phyloP scores from a whole-genome alignment of 371 early-diverging fungal genomes.

The Amoeboaphelidium protococcarum region DNA sequence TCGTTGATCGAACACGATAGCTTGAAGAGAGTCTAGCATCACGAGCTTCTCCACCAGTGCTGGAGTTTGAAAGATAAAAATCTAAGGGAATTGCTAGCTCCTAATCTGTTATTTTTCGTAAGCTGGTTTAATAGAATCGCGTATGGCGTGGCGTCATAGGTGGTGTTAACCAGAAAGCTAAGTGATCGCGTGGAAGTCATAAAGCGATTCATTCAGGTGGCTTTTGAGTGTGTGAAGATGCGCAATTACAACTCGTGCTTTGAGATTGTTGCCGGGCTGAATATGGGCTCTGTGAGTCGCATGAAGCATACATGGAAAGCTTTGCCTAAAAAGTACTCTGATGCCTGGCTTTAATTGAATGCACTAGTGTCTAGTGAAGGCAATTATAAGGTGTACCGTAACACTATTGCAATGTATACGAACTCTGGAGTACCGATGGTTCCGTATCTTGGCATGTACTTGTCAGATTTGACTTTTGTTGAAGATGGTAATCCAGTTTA shows the following conservation, averaged over 20 bases:
- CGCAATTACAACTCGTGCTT: conserved; percentile 29
- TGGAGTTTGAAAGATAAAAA: conserved; percentile 13
- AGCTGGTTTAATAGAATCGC: conserved; percentile 30
- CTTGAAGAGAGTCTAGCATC: conserved; percentile 18
- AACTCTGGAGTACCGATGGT: conserved; percentile 5
- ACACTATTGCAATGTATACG: background rate
- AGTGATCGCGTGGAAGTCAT: conserved; percentile 18
- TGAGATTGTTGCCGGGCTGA: conserved; percentile 17
- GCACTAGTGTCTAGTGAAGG: conserved; percentile 10
- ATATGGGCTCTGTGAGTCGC: background rate
- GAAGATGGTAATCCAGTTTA: conserved; percentile 20
- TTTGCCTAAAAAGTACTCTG: conserved; percentile 15
- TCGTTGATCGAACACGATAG: conserved; percentile 27
- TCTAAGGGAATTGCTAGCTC: conserved; percentile 7
- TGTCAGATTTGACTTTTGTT: conserved; percentile 17
- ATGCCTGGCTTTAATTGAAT: conserved; percentile 12
- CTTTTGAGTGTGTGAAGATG: conserved; percentile 21
- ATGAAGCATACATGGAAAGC: conserved; percentile 13
- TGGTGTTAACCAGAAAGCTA: conserved; percentile 12
- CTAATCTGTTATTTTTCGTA: conserved; percentile 20
- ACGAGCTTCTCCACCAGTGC: conserved; percentile 23
- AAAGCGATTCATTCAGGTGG: conserved; percentile 21
- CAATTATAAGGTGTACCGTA: conserved; percentile 10
- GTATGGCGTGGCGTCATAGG: conserved; percentile 21
- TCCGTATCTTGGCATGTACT: conserved; percentile 16